These are phyloP conservation scores for Singerocomus inundabilis DNA, from an alignment of 1,284 basidiomycete species.

Conservation along the genomic window DNA sequence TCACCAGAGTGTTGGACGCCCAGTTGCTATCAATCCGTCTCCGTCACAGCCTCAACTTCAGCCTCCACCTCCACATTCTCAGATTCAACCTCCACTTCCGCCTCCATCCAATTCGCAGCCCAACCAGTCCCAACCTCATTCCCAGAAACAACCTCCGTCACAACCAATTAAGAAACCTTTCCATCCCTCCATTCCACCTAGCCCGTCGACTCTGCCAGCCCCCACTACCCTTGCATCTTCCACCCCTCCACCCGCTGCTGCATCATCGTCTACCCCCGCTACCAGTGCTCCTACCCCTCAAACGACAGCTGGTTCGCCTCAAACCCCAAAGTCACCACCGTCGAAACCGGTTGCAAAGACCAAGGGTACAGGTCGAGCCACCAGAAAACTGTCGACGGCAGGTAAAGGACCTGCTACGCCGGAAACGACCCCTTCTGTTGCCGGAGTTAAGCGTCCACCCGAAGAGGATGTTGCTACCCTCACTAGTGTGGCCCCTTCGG, in stretches of 20 bases:
- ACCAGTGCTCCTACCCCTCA: conserved; percentile 52
- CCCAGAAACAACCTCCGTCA: conserved; percentile 9
- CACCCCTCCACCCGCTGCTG: conserved; percentile 35
- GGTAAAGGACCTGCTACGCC: conserved; percentile 38
- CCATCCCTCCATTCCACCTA: conserved; percentile 20
- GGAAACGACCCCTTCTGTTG: conserved; percentile 30
- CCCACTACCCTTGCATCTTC: conserved; percentile 34
- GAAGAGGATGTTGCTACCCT: conserved; percentile 50
- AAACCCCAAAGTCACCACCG: conserved; percentile 55
- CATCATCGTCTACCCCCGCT: conserved; percentile 37
- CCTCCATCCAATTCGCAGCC: conserved; percentile 15
- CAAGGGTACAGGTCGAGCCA: conserved; percentile 38
- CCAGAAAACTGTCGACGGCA: conserved; percentile 48
- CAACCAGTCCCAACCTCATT: conserved; percentile 9
- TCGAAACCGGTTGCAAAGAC: conserved; percentile 46
- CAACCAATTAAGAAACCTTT: conserved; percentile 29
- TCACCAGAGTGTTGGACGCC: conserved; percentile 19
- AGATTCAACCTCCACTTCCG: conserved; percentile 5
- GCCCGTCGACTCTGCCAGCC: conserved; percentile 23
- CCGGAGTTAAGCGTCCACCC: conserved; percentile 53
- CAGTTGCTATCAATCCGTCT: conserved; percentile 16
- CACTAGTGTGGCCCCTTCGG: conserved; percentile 28
- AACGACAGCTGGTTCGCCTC: conserved; percentile 50
- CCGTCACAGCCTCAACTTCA: conserved; percentile 24
- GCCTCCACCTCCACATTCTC: conserved; percentile 26